Conservation (phyloP, 2,329 filamentous ascomycete species). For the Colletotrichum tanaceti region DNA sequence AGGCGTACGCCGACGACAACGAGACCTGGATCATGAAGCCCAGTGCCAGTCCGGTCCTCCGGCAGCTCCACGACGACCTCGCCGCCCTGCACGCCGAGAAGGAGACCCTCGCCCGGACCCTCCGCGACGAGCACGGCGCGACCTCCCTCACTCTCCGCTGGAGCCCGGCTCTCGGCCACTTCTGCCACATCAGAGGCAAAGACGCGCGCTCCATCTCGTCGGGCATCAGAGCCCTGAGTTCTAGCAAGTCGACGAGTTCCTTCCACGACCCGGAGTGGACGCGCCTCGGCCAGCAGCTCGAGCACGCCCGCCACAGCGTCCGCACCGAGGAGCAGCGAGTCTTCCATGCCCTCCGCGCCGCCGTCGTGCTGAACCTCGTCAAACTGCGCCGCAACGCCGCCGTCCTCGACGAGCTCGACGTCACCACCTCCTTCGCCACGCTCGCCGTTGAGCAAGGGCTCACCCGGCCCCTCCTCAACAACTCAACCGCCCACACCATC, state of each 20-base stretch:
- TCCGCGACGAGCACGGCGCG: conserved; percentile 72
- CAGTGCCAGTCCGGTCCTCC: conserved; percentile 73
- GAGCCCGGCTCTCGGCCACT: conserved; percentile 88
- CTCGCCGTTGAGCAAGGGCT: conserved; percentile 81
- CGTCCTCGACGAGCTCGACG: conserved; percentile 94
- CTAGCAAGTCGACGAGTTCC: conserved; percentile 85
- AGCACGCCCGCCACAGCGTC: conserved; percentile 81
- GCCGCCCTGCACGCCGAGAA: conserved; percentile 71
- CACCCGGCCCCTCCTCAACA: conserved; percentile 78
- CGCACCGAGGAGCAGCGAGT: conserved; percentile 86
- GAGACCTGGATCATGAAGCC: conserved; percentile 75
- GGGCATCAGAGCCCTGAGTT: conserved; percentile 70
- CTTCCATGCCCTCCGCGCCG: conserved; percentile 77
- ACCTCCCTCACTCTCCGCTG: conserved; percentile 82
- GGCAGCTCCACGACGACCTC: conserved; percentile 75
- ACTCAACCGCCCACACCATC: conserved; percentile 76
- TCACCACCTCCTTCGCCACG: conserved; percentile 85
- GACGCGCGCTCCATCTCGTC: conserved; percentile 61
- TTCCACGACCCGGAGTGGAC: conserved; percentile 91
- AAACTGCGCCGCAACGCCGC: conserved; percentile 88
- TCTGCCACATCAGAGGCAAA: conserved; percentile 89
- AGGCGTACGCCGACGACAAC: conserved; percentile 70
- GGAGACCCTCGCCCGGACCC: conserved; percentile 64
- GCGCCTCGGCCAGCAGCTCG: conserved; percentile 79
- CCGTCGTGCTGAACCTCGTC: conserved; percentile 84